A percentile compares a stretch with the other conserved stretches of the same genome.
These are phyloP conservation scores for Diplosphaera chodatii DNA, from an alignment of 139 green algal genomes.

Conservation along the genomic window DNA sequence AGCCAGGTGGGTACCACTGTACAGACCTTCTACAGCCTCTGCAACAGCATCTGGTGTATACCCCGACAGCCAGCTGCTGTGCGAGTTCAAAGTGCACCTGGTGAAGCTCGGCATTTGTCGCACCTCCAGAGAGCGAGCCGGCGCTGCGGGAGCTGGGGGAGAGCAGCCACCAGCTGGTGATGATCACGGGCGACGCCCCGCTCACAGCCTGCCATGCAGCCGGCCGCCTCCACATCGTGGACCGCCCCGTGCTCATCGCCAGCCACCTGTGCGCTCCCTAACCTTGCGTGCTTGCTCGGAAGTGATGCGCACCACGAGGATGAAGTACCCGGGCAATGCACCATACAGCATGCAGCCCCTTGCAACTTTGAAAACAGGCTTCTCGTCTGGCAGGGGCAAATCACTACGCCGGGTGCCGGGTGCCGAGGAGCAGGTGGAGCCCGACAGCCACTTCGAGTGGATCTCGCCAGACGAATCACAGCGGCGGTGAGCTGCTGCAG, in stretches of 20 bases:
- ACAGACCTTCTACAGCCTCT: too few relatives aligned
- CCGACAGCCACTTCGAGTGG: constrained; percentile 66
- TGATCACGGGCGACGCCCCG: constrained; percentile 89
- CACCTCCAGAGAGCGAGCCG: constrained; percentile 56
- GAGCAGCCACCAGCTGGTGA: constrained; percentile 82
- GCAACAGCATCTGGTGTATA: too few relatives aligned
- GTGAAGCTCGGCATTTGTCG: too few relatives aligned
- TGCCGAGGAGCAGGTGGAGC: constrained; percentile 12
- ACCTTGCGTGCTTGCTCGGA: too few relatives aligned
- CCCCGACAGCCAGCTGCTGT: too few relatives aligned
- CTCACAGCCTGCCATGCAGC: constrained; percentile 85
- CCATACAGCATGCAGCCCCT: too few relatives aligned
- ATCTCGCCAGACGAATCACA: constrained; percentile 59
- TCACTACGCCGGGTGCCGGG: not conserved
- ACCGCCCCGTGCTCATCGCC: constrained; percentile 69
- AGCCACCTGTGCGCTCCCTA: constrained; percentile 5
- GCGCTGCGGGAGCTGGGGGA: constrained; percentile 64
- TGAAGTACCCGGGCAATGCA: too few relatives aligned
- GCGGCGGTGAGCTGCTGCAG: too few relatives aligned
- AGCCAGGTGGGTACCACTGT: constrained; percentile 35
- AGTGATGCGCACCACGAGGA: too few relatives aligned
- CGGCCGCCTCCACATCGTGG: constrained; percentile 81
- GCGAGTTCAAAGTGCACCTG: too few relatives aligned
- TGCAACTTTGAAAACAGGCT: too few relatives aligned
- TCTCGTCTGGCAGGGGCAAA: not conserved